Conservation (phyloP, 2,329 filamentous ascomycete genomes). For the Ceratocystis eucalypticola region DNA sequence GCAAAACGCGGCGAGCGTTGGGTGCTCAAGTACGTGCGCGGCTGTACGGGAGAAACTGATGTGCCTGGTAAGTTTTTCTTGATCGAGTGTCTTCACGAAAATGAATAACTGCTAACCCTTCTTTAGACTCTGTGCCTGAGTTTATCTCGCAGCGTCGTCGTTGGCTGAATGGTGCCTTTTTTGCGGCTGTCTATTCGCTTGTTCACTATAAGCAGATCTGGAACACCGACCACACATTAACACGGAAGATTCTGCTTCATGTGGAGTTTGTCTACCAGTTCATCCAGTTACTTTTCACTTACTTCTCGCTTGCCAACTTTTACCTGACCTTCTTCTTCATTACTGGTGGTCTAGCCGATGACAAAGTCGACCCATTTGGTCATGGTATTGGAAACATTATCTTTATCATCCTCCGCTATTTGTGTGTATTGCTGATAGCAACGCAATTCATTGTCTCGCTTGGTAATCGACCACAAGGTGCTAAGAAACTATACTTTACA, state of each 20-base stretch:
- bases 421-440: conserved; percentile 73
- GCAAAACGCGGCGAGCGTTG: conserved; percentile 89
- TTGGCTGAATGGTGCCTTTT: conserved; percentile 98
- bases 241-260: conserved; percentile 80
- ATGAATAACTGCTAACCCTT: conserved; percentile 21
- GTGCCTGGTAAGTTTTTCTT: conserved; percentile 60
- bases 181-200: conserved; percentile 92
- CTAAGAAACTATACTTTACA: conserved; percentile 75
- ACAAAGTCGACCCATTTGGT: conserved; percentile 75
- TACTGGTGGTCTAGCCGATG: conserved; percentile 73
- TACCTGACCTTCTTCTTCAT: conserved; percentile 99
- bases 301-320: conserved; percentile 96
- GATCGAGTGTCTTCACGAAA: not conserved
- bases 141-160: conserved; percentile 92
- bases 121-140: conserved; percentile 71
- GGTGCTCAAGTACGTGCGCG: conserved; percentile 97
- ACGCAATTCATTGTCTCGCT: conserved; percentile 94
- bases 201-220: conserved; percentile 92
- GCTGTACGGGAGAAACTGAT: conserved; percentile 92
- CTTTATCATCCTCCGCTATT: conserved; percentile 76
- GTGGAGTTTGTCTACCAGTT: conserved; percentile 95
- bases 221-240: conserved; percentile 78
- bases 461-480: conserved; percentile 89
- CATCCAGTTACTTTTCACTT: conserved; percentile 85
- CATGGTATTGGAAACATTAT: conserved; percentile 73